Conservation (phyloP, 371 early-diverging fungal genomes). For the Mortierella polycephala region DNA sequence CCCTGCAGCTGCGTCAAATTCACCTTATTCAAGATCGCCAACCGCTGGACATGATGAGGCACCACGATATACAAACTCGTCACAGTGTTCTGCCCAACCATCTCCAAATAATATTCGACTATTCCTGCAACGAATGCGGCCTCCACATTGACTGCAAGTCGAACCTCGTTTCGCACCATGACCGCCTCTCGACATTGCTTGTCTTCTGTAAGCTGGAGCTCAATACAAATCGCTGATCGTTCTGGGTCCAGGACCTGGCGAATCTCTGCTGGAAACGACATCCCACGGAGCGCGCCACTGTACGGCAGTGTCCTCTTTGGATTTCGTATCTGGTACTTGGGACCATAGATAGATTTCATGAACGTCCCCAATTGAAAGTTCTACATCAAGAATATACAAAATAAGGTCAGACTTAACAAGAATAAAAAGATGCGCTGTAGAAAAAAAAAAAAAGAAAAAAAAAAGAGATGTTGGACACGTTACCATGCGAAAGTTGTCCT, state of each 20-base stretch:
- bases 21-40: slow-evolving; percentile 48
- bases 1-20: slow-evolving; percentile 17
- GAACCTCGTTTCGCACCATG: slow-evolving; percentile 21
- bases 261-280: slow-evolving; percentile 36
- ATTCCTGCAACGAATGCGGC: slow-evolving; percentile 57
- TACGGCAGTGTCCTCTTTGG: slow-evolving; percentile 38
- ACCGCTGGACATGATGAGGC: slow-evolving; percentile 66
- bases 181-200: not conserved
- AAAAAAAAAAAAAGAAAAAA: not conserved
- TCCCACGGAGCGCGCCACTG: slow-evolving; percentile 22
- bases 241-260: slow-evolving; percentile 56
- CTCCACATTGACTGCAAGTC: slow-evolving; percentile 50
- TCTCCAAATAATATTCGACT: slow-evolving; percentile 54
- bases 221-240: slow-evolving; percentile 58
- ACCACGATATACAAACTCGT: slow-evolving; percentile 59
- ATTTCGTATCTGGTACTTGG: slow-evolving; percentile 49
- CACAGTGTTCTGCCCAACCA: slow-evolving; percentile 23
- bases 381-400: slow-evolving; percentile 26
- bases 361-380: slow-evolving; percentile 64
- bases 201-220: slow-evolving; percentile 34
- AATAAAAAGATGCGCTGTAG: not conserved
- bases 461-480: not conserved
- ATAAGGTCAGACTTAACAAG: no score
- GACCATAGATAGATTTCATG: slow-evolving; percentile 65
- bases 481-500: slow-evolving; percentile 74